These are phyloP conservation scores for Colletotrichum eleusines DNA, from an alignment of 2,329 filamentous ascomycete genomes.

Conservation along the genomic window DNA sequence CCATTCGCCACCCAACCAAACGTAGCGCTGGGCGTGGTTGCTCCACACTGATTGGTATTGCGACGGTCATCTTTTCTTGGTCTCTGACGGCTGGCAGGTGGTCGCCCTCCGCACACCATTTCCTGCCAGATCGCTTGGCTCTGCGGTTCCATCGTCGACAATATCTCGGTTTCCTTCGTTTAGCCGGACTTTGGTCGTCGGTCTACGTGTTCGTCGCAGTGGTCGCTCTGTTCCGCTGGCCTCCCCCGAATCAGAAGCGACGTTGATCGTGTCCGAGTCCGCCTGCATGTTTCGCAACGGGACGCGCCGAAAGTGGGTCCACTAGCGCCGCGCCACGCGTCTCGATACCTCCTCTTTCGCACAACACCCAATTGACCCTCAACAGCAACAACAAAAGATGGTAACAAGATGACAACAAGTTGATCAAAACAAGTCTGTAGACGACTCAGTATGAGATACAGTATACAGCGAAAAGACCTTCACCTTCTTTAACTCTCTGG, in stretches of 20 bases:
- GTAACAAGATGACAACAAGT: no score
- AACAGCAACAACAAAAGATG: not conserved
- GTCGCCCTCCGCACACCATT: not conserved
- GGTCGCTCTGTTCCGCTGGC: not conserved
- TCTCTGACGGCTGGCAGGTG: no score
- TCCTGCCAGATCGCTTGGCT: not conserved
- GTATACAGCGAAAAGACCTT: no score
- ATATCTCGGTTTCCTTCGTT: not conserved
- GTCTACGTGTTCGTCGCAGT: not conserved
- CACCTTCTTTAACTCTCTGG: no score
- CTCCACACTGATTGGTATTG: no score
- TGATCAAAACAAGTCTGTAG: no score
- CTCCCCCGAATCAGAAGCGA: not conserved
- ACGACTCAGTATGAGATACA: no score
- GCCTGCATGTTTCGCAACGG: not conserved
- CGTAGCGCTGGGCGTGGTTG: no score
- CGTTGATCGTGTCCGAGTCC: not conserved
- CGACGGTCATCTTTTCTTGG: no score
- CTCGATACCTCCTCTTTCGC: not conserved
- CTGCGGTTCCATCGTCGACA: not conserved
- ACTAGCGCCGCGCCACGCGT: not conserved
- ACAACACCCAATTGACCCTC: not conserved
- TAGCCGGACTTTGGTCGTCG: not conserved
- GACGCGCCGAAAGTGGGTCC: conserved; percentile 6
- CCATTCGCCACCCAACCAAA: no score